Evolutionary conservation across 2,329 filamentous ascomycete genomes (phyloP).

Genomic region (Clarireedia hainanense): DNA sequence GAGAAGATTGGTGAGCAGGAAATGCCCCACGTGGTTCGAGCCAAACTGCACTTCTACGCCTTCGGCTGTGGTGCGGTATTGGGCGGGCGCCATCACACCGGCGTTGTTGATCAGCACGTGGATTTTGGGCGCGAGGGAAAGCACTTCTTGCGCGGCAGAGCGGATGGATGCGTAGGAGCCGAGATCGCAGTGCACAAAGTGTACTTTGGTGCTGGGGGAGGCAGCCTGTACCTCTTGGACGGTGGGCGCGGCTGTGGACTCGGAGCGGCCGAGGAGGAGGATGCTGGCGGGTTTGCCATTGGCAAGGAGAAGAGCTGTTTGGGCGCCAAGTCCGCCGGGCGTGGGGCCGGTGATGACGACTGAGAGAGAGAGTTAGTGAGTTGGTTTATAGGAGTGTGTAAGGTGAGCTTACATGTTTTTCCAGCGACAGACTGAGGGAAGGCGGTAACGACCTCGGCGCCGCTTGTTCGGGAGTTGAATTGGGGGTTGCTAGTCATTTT

Average conservation of each 20-base stretch:
- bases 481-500: not conserved
- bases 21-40: slow-evolving; percentile 45
- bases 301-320: slow-evolving; percentile 13
- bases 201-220: slow-evolving; percentile 6
- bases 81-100: slow-evolving; percentile 16
- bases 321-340: slow-evolving; percentile 5
- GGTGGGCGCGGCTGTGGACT: not conserved
- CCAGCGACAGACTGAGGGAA: slow-evolving; percentile 9
- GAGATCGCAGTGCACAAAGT: slow-evolving; percentile 26
- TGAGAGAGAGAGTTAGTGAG: slow-evolving; percentile 7
- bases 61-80: slow-evolving; percentile 30
- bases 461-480: slow-evolving; percentile 3
- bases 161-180: slow-evolving; percentile 33
- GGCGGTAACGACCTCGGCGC: slow-evolving; percentile 12
- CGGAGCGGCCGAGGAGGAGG: slow-evolving; percentile 10
- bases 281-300: slow-evolving; percentile 12
- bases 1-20: slow-evolving; percentile 44
- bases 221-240: slow-evolving; percentile 6
- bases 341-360: slow-evolving; percentile 12
- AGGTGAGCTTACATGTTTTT: slow-evolving; percentile 10
- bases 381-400: not conserved
- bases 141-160: slow-evolving; percentile 31
- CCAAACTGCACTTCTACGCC: slow-evolving; percentile 44
- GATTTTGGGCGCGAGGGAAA: slow-evolving; percentile 29
- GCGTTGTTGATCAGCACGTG: slow-evolving; percentile 32